These are phyloP conservation scores for Yarrowia galli DNA, from an alignment of 1,139 yeast species.

Conservation along the genomic window DNA sequence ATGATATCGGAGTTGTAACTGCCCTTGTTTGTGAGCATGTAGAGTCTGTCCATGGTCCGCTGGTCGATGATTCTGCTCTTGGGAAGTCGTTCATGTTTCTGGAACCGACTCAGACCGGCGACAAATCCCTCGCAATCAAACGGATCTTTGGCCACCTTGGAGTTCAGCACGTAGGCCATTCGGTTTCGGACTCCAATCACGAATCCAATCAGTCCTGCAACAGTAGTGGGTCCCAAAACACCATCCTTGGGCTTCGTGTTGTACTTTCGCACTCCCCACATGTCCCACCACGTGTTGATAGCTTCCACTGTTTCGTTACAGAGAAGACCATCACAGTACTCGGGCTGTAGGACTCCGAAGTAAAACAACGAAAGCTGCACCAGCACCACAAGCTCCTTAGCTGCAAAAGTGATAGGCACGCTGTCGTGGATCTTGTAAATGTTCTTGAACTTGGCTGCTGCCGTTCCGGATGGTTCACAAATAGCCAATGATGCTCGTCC, in stretches of 20 bases:
- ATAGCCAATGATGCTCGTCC: conserved; percentile 81
- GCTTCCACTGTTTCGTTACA: conserved; percentile 81
- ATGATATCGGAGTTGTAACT: conserved; percentile 59
- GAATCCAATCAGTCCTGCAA: conserved; percentile 70
- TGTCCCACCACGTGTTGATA: conserved; percentile 80
- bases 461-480: conserved; percentile 73
- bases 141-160: conserved; percentile 84
- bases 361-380: conserved; percentile 80
- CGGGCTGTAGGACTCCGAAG: conserved; percentile 73
- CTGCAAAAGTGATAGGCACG: conserved; percentile 69
- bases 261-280: conserved; percentile 70
- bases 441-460: conserved; percentile 82
- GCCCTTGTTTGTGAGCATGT: conserved; percentile 63
- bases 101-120: conserved; percentile 69
- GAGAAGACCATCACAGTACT: conserved; percentile 80
- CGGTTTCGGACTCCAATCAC: conserved; percentile 72
- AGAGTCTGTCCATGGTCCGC: conserved; percentile 66
- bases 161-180: conserved; percentile 64
- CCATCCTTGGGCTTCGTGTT: conserved; percentile 62
- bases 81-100: conserved; percentile 68
- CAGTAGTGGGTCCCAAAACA: conserved; percentile 68
- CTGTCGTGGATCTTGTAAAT: conserved; percentile 65
- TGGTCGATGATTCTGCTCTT: conserved; percentile 67
- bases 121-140: conserved; percentile 73
- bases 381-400: conserved; percentile 73